phyloP scores from a whole-genome alignment of 2,329 filamentous ascomycete species.

The Dothiorella sarmentorum region DNA sequence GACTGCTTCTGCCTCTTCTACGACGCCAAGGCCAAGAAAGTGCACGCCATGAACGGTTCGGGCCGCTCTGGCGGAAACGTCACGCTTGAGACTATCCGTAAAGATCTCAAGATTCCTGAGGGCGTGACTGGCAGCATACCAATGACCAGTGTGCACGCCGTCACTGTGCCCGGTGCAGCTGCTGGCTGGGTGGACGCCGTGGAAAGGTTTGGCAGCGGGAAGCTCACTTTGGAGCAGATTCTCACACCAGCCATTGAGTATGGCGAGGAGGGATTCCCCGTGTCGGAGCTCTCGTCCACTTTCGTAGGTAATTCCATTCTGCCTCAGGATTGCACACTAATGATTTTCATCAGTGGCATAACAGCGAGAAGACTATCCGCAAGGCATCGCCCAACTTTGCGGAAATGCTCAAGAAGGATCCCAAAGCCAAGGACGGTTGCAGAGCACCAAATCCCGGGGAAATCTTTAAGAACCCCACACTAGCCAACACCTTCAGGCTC shows the following conservation, averaged over 20 bases:
- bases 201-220: slow-evolving; percentile 85
- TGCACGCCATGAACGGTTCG: slow-evolving; percentile 87
- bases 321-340: background rate
- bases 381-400: slow-evolving; percentile 77
- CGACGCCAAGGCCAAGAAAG: slow-evolving; percentile 74
- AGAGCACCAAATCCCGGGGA: slow-evolving; percentile 77
- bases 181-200: slow-evolving; percentile 92
- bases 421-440: slow-evolving; percentile 63
- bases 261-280: slow-evolving; percentile 84
- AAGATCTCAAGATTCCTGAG: slow-evolving; percentile 63
- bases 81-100: slow-evolving; percentile 67
- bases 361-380: slow-evolving; percentile 61
- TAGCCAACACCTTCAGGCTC: slow-evolving; percentile 76
- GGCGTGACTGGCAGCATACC: slow-evolving; percentile 62
- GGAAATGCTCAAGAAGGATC: slow-evolving; percentile 82
- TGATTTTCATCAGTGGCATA: slow-evolving; percentile 61
- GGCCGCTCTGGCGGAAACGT: slow-evolving; percentile 72
- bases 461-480: slow-evolving; percentile 78
- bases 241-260: slow-evolving; percentile 79
- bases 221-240: slow-evolving; percentile 71
- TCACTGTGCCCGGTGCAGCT: slow-evolving; percentile 84
- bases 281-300: slow-evolving; percentile 71
- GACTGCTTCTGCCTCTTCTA: slow-evolving; percentile 97
- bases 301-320: slow-evolving; percentile 59
- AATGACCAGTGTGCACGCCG: slow-evolving; percentile 70